Conservation (phyloP, 768 basidiomycete genomes). For the Lactifluus subvellereus region DNA sequence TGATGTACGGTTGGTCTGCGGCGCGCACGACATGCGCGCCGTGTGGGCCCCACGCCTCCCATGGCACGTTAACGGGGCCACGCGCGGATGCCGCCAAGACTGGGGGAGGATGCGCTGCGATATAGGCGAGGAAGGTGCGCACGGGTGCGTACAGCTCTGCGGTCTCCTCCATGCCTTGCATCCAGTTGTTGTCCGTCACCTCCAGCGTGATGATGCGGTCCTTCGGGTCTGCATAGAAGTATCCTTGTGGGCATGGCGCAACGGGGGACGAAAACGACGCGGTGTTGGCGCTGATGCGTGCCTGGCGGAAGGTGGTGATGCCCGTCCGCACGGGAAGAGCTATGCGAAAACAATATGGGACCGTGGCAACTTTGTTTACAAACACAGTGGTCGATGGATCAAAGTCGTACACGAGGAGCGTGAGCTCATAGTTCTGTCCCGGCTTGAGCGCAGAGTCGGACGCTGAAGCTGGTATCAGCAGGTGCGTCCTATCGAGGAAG, state of each 20-base stretch:
- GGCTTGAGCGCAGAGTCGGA: slow-evolving; percentile 7
- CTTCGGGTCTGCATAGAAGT: slow-evolving; percentile 11
- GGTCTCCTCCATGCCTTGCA: not conserved
- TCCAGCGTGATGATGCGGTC: slow-evolving; percentile 13
- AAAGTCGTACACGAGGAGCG: slow-evolving; percentile 5
- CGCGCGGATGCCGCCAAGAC: not conserved
- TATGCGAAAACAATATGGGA: slow-evolving; percentile 9
- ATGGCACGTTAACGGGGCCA: not conserved
- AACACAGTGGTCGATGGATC: not conserved
- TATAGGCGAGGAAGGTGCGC: slow-evolving; percentile 14
- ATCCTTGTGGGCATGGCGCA: not conserved
- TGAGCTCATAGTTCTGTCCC: slow-evolving; percentile 5
- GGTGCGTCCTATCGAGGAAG: slow-evolving; percentile 13
- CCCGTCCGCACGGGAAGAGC: slow-evolving; percentile 7
- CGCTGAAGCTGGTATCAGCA: slow-evolving; percentile 8
- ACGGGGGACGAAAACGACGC: slow-evolving; percentile 10
- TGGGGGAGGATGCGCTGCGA: slow-evolving; percentile 1
- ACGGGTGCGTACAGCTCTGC: slow-evolving; percentile 6
- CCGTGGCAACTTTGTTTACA: not conserved
- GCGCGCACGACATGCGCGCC: slow-evolving; percentile 13
- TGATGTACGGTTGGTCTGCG: slow-evolving; percentile 1
- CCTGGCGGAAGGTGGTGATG: slow-evolving; percentile 1
- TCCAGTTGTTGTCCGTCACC: slow-evolving; percentile 11
- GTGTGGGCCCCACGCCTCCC: slow-evolving; percentile 14
- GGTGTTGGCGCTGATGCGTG: slow-evolving; percentile 6